Base-by-base conservation (phyloP, 2,329 filamentous ascomycete species). In the Purpureocillium takamizusanense region DNA sequence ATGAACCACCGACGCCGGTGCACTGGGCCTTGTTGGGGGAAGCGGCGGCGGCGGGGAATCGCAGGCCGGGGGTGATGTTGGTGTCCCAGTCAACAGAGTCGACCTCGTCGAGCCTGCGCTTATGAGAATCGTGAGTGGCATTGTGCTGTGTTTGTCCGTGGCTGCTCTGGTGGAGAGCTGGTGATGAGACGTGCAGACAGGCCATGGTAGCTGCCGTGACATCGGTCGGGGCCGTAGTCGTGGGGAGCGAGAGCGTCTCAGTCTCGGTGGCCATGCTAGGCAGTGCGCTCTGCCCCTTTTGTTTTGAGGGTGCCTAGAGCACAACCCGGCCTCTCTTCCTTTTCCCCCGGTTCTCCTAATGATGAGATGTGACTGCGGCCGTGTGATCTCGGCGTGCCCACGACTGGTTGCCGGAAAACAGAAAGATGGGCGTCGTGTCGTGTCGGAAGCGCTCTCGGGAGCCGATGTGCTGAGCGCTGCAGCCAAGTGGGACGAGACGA, bases 191-290 rank as follows among this genome's bases (percentile, higher is more conserved):
- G 31, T 33, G n/a, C 23, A 3, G 34, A 10, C 7, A 30, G 35
- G 42, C 53, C 55, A 52, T 47, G 16, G 51, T 32, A 25, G 33
- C 53, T 37, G 51, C 50, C 29, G 52, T 46, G 39, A 54, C 40
- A 17, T 58, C 54, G 31, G 57, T 56, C 15, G 57, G 50, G 17
- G 51, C 53, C 13, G 56, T 58, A 29, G 54, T 55, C 9, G 56
- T 52, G 13, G 53, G 54, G 21, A 58, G 41, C 34, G 52, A 57
- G 27, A 56, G 34, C 11, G 54, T 56, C 29, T 59, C 55, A 28
- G 55, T 59, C 30, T 59, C 53, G 47, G 55, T 58, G 14, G 51
- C 46, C 54, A 58, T 30, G 28, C 7, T 13, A 12, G 11, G 28
- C 11, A 30, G 28, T 6, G 11, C 6, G 21, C 21, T 25, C 21